Evolutionary conservation across 345 rosid genomes (phyloP).

Genomic region (Microthlaspi erraticum): DNA sequence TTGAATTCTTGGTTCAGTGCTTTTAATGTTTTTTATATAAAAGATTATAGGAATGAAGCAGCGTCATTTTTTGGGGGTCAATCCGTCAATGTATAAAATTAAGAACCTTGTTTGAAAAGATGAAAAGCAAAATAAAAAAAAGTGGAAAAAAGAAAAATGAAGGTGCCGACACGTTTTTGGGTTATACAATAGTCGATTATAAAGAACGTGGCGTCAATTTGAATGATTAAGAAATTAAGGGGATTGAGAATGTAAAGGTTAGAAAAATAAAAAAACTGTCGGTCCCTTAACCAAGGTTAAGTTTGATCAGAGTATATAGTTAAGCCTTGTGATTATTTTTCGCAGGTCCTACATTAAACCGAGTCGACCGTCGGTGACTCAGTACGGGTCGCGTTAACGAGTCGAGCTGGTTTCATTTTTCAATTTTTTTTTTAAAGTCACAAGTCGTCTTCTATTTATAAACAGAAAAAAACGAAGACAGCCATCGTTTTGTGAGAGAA

Average conservation of each 20-base stretch:
- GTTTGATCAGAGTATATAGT: slow-evolving; percentile 53
- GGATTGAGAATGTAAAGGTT: slow-evolving; percentile 49
- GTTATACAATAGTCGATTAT: not conserved
- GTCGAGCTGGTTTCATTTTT: slow-evolving; percentile 19
- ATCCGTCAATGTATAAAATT: not conserved
- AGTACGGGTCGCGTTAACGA: slow-evolving; percentile 50
- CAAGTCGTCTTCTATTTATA: slow-evolving; percentile 42
- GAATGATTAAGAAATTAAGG: not conserved
- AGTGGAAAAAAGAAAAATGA: slow-evolving; percentile 15
- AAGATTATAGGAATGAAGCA: not conserved
- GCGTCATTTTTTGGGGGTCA: not conserved
- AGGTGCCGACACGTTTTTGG: slow-evolving; percentile 39
- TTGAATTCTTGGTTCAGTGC: too few relatives aligned
- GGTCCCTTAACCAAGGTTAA: slow-evolving; percentile 64
- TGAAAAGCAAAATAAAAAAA: not conserved
- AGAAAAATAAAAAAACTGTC: slow-evolving; percentile 51
- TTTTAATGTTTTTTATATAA: not conserved
- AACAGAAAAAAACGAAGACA: slow-evolving; percentile 42
- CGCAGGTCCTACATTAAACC: slow-evolving; percentile 48
- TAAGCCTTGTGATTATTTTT: slow-evolving; percentile 31
- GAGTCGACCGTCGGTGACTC: slow-evolving; percentile 86
- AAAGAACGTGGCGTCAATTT: not conserved
- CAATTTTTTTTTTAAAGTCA: slow-evolving; percentile 9
- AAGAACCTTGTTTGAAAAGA: not conserved
- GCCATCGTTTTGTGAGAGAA: slow-evolving; percentile 34